Evolutionary conservation across 1,284 basidiomycete genomes (phyloP), one percentile per base, ranked within the genome.

Genomic region (Ustilago trichophora): DNA sequence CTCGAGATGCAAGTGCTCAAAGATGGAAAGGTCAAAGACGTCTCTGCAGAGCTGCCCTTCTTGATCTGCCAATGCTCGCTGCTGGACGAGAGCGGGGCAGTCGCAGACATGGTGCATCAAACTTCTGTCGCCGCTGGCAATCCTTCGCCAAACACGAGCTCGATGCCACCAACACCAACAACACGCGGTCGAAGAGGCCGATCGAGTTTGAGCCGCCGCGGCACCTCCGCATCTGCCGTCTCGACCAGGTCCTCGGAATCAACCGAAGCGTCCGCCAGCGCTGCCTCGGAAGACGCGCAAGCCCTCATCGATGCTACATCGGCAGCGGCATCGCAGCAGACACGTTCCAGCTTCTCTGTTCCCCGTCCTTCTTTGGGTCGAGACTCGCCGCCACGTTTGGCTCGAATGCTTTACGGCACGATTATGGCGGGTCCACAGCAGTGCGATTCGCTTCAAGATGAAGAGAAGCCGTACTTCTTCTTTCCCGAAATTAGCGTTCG

Each of bases 401-500:
- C 43, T 6, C 46, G 70, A 2, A 75, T 75, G 72, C 48, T 75
- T n/a, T 75, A 75, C 18, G 72, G 72, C 9, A 73, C 72, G 5
- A 50, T 73, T 18, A 56, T 60, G 0, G 66, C 70, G 0, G 68
- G 54, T 18, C 53, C 72, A 5, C 65, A 64, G 31, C 52, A 33
- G 19, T 51, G 54, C 22, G 19, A 34, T 0, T 31, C 57, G 26
- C 65, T 31, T 6, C 43, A 27, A 19, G 32, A 38, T 6, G 41
- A 36, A 16, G 37, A 54, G 8, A 56, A 53, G 26, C 36, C 53
- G 2, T 68, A 56, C 38, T 70, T 76, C 16, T 59, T 76, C 54
- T 76, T 76, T 31, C 68, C 73, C 38, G 73, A 76, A 40, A 63
- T 76, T 35, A 67, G 64, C 32, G 41, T 76, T 25, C 46, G 73